Conservation (phyloP, 164 flowering plant species). For the Vitis cinerea region DNA sequence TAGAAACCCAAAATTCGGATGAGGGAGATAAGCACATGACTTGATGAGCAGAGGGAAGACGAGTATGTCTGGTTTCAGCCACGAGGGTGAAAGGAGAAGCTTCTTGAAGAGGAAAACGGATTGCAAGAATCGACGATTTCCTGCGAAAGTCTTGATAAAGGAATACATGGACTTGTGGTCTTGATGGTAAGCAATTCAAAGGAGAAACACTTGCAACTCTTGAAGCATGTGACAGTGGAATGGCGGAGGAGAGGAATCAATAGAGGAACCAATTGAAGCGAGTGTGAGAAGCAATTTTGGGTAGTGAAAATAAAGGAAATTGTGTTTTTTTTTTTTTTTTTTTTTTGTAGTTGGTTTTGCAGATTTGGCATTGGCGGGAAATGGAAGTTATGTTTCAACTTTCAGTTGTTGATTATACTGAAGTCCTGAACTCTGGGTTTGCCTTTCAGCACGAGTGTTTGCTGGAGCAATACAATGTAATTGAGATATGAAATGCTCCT, state of each 20-base stretch:
- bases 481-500: too few relatives aligned
- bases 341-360: background rate
- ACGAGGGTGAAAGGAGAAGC: constrained; percentile 13
- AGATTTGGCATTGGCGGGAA: constrained; percentile 2
- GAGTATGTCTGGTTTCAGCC: constrained; percentile 10
- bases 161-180: background rate
- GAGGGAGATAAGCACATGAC: constrained; percentile 17
- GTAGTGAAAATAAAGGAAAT: background rate
- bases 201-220: background rate
- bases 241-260: background rate
- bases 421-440: too few relatives aligned
- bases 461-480: too few relatives aligned
- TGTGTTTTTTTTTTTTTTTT: too few relatives aligned
- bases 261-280: background rate
- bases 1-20: constrained; percentile 9
- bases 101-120: constrained; percentile 32
- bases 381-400: background rate
- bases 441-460: too few relatives aligned
- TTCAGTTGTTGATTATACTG: background rate
- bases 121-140: constrained; percentile 13
- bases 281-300: background rate
- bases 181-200: background rate
- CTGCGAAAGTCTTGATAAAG: constrained; percentile 16
- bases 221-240: background rate
- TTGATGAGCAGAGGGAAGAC: constrained; percentile 30